Base-by-base conservation (phyloP, 371 early-diverging fungal genomes). In the Phascolomyces articulosus region DNA sequence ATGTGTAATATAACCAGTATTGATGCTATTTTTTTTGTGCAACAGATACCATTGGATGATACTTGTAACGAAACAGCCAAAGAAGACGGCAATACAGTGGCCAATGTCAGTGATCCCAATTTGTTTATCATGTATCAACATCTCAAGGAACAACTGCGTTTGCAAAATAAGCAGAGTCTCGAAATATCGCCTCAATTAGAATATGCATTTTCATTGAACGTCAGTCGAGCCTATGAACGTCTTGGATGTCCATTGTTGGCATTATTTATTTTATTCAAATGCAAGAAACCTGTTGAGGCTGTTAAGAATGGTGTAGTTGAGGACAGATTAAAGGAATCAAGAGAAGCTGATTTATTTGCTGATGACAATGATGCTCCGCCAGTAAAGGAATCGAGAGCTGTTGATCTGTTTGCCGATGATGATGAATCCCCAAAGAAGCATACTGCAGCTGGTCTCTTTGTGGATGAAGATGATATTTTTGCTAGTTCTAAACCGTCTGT, bases 201-300 rank as follows among this genome's bases (percentile, higher is more conserved):
- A 60, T 83, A 85, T 26, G 71, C 80, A 13, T 87, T 92, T 21
- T 81, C 89, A 0, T 80, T 86, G 16, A 71, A 76, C 11, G 84
- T 89, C 18, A 83, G 89, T 2, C 71, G 78, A 18, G 80, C 89
- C 0, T 94, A 93, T 64, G 93, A 94, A 64, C 80, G 85, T 4
- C 74, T 91, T n/a, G 93, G 93, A 28, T 91, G 89, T 61, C 93
- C 93, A 0, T 68, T 89, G 16, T 78, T 94, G 15, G 88, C 92
- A 4, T 66, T 94, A 27, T 82, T 90, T 27, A 88, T 92, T 58
- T 51, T 87, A 40, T 71, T 68, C 27, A 62, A 62, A 62, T 53
- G 53, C 26, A 62, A 40, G 4, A 63, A 67, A 20, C 54, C 63
- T 3, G n/a, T n/a, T n/a, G n/a, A n/a, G n/a, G 10, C 59, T 9